Evolutionary conservation across 129 eudicot genomes (phyloP).

Genomic region (Scalesia atractyloides): DNA sequence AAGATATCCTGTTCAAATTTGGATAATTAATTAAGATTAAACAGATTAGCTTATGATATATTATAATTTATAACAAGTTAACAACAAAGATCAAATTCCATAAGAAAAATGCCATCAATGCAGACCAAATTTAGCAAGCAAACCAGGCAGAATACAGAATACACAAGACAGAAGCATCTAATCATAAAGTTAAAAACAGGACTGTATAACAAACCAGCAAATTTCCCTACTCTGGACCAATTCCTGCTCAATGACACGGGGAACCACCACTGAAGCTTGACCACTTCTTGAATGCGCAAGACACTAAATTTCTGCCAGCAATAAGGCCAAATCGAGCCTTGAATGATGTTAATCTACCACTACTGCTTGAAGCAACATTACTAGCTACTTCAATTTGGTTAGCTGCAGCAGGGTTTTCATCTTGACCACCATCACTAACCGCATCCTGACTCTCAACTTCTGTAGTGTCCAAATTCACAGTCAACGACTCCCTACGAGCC

Average conservation of each 20-base stretch:
- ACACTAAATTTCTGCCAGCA: slow-evolving; percentile 9
- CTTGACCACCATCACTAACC: not conserved
- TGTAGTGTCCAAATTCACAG: slow-evolving; percentile 55
- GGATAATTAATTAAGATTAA: not conserved
- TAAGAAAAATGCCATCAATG: not conserved
- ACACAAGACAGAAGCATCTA: slow-evolving; percentile 4
- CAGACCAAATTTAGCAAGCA: not conserved
- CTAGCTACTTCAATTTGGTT: slow-evolving; percentile 20
- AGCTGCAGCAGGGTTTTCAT: slow-evolving; percentile 1
- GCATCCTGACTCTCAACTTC: slow-evolving; percentile 44
- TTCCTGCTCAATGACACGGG: slow-evolving; percentile 18
- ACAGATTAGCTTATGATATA: not conserved
- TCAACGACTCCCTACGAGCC: slow-evolving; percentile 49
- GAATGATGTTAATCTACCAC: slow-evolving; percentile 49
- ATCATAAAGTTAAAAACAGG: slow-evolving; percentile 29
- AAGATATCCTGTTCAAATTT: not conserved
- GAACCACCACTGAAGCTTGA: slow-evolving; percentile 40
- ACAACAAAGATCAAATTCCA: not conserved
- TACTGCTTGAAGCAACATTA: slow-evolving; percentile 33
- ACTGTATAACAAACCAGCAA: slow-evolving; percentile 16
- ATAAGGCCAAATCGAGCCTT: slow-evolving; percentile 27
- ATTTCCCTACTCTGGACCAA: slow-evolving; percentile 1
- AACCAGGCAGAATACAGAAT: not conserved
- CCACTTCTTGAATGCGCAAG: slow-evolving; percentile 10
- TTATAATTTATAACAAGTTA: not conserved